A percentile compares a stretch with the other conserved stretches of the same genome.
phyloP scores from a whole-genome alignment of 306 rosid species.

The Cicer chorassanicum region DNA sequence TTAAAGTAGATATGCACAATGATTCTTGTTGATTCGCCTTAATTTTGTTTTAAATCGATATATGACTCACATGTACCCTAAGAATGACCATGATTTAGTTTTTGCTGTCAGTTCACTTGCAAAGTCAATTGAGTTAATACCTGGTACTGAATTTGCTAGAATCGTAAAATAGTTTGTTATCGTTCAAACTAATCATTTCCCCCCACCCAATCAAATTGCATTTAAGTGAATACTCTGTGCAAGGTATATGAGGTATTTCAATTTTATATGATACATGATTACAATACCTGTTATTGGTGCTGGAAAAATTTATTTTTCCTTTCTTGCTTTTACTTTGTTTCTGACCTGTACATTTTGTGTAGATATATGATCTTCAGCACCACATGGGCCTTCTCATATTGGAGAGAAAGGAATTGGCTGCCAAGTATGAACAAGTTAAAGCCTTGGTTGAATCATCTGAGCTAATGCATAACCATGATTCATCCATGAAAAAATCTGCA shows the following conservation, averaged over 20 bases:
- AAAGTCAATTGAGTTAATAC: slow-evolving; percentile 16
- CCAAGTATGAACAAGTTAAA: slow-evolving; percentile 70
- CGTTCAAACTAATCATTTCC: background rate
- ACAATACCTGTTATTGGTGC: slow-evolving; percentile 23
- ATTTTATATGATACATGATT: slow-evolving; percentile 18
- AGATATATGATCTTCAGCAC: slow-evolving; percentile 89
- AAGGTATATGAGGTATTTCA: slow-evolving; percentile 4
- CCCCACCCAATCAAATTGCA: background rate
- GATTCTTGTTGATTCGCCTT: background rate
- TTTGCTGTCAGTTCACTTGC: slow-evolving; percentile 5
- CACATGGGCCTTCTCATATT: slow-evolving; percentile 96
- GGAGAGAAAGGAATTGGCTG: slow-evolving; percentile 75
- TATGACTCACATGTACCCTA: background rate
- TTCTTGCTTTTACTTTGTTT: background rate
- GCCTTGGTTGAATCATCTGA: slow-evolving; percentile 68
- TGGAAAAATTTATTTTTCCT: slow-evolving; percentile 16
- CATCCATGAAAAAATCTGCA: slow-evolving; percentile 59
- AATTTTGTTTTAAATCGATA: background rate
- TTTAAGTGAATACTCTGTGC: slow-evolving; percentile 16
- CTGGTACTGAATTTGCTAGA: slow-evolving; percentile 23
- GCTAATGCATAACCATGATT: slow-evolving; percentile 67
- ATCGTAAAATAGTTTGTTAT: slow-evolving; percentile 26
- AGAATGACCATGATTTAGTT: background rate
- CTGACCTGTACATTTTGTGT: slow-evolving; percentile 42
- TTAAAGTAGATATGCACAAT: background rate